Conservation (phyloP, 1,139 yeast species). For the Kodamaea sp. region DNA sequence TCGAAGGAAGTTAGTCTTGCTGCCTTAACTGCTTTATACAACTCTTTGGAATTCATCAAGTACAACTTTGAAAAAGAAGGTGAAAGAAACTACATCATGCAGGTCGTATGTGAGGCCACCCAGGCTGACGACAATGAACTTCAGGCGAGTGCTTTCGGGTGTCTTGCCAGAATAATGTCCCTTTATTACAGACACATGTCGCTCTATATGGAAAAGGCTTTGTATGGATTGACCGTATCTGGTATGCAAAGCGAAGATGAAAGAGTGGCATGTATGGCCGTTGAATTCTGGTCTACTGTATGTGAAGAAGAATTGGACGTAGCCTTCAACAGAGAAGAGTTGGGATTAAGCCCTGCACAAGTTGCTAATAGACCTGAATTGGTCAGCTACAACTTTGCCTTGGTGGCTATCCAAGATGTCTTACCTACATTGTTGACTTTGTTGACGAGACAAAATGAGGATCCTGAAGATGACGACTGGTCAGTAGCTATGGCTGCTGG, state of each 20-base stretch:
- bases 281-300: constrained; percentile 96
- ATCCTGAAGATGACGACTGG: constrained; percentile 95
- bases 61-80: constrained; percentile 89
- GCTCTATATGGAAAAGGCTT: constrained; percentile 95
- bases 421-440: constrained; percentile 81
- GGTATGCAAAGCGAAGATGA: constrained; percentile 91
- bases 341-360: constrained; percentile 39
- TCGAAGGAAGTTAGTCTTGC: constrained; percentile 77
- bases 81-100: constrained; percentile 96
- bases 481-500: constrained; percentile 99
- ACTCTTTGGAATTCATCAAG: constrained; percentile 86
- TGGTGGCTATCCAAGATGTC: constrained; percentile 79
- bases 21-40: constrained; percentile 88
- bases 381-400: constrained; percentile 70
- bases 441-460: constrained; percentile 87
- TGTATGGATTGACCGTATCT: constrained; percentile 82
- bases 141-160: constrained; percentile 95
- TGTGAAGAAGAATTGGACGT: constrained; percentile 95
- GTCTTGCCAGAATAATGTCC: constrained; percentile 89
- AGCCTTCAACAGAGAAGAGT: constrained; percentile 65
- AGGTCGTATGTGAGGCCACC: constrained; percentile 97
- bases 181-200: constrained; percentile 87
- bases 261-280: constrained; percentile 95
- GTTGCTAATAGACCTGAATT: constrained; percentile 42
- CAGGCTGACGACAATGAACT: constrained; percentile 80